Evolutionary conservation across 441 rosid genomes (phyloP).

Genomic region (Brassica hybrid): DNA sequence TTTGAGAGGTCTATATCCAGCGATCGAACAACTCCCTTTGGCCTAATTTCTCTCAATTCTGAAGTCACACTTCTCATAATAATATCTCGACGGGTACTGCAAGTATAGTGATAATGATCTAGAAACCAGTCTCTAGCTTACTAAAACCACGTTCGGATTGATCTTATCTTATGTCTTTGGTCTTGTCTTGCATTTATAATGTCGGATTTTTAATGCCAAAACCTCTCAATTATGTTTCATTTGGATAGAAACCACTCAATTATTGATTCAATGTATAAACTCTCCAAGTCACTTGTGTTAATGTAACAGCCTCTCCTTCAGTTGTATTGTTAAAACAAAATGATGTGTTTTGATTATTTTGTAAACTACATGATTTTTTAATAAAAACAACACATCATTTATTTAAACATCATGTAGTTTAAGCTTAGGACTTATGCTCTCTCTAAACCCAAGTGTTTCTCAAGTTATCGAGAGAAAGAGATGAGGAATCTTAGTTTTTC

Average conservation of each 20-base stretch:
- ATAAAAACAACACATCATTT: not conserved
- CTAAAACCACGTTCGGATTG: too few species aligned
- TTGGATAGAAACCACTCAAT: too few species aligned
- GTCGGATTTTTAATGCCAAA: too few species aligned
- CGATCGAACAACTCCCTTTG: not conserved
- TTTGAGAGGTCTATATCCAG: not conserved
- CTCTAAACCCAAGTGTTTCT: not conserved
- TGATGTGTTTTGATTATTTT: not conserved
- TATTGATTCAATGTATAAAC: too few species aligned
- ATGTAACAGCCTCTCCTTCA: too few species aligned
- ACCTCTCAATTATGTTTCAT: too few species aligned
- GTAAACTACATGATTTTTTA: not conserved
- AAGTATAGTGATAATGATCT: too few species aligned
- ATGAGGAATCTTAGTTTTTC: not conserved
- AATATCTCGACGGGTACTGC: not conserved
- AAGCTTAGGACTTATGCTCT: not conserved
- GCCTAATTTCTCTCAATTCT: not conserved
- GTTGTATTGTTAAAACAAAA: too few species aligned
- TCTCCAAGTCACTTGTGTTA: too few species aligned
- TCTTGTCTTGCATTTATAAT: conserved; percentile 2
- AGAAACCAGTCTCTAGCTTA: too few species aligned
- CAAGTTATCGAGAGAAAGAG: not conserved
- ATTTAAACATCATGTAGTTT: not conserved
- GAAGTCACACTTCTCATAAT: not conserved
- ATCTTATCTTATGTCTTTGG: not conserved